These are phyloP conservation scores for Diaporthe sp. DNA, from an alignment of 2,329 filamentous ascomycete genomes.

Conservation along the genomic window DNA sequence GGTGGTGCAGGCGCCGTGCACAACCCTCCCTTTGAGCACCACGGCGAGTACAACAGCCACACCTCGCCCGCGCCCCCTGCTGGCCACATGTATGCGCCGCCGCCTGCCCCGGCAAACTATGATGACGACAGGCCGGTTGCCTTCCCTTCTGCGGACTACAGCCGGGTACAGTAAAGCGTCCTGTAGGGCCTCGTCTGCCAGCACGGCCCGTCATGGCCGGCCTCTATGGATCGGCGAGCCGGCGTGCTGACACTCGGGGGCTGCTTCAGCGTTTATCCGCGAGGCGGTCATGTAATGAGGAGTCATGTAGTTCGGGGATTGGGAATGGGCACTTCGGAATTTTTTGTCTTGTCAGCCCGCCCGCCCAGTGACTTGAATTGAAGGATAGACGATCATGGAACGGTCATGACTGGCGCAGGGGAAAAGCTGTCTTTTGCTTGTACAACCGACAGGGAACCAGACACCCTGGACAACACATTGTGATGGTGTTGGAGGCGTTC, in stretches of 20 bases:
- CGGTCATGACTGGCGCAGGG: constrained; percentile 29
- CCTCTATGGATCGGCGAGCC: not conserved
- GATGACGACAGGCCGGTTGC: constrained; percentile 59
- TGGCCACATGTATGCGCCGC: constrained; percentile 49
- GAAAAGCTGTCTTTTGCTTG: constrained; percentile 27
- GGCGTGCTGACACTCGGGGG: not conserved
- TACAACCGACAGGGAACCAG: constrained; percentile 15
- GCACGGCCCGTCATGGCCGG: not conserved
- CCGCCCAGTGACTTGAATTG: not conserved
- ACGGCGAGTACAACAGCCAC: constrained; percentile 58
- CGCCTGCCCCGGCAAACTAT: constrained; percentile 54
- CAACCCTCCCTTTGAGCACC: constrained; percentile 60
- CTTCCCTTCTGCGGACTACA: constrained; percentile 69
- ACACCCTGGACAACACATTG: constrained; percentile 18
- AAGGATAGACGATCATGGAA: constrained; percentile 23
- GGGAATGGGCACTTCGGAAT: not conserved
- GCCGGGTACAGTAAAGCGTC: constrained; percentile 53
- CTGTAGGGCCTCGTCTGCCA: not conserved
- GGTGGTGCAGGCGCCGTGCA: constrained; percentile 37
- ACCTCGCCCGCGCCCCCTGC: constrained; percentile 14
- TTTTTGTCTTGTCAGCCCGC: not conserved
- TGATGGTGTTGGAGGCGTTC: constrained; percentile 36
- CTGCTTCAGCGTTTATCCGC: not conserved
- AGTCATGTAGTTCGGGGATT: constrained; percentile 9
- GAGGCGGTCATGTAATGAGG: constrained; percentile 11